Conservation (phyloP, 1,284 basidiomycete species). For the Boletellus dicymbophilus region DNA sequence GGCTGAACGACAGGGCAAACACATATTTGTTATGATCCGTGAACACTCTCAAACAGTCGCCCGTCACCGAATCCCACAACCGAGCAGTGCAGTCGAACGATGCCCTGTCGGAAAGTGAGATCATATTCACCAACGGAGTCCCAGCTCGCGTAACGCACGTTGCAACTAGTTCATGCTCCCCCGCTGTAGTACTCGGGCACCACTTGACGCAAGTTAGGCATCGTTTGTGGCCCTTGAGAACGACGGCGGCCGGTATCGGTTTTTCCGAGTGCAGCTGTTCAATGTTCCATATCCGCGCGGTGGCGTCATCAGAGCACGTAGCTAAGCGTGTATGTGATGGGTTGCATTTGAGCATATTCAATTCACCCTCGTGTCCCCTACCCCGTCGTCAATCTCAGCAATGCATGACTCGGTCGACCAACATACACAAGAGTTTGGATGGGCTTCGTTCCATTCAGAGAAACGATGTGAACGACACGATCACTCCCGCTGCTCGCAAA, state of each 20-base stretch:
- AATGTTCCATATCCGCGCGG: slow-evolving; percentile 76
- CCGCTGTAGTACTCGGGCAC: slow-evolving; percentile 54
- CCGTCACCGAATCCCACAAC: slow-evolving; percentile 77
- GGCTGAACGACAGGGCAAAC: slow-evolving; percentile 68
- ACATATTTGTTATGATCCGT: slow-evolving; percentile 66
- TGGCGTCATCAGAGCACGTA: slow-evolving; percentile 79
- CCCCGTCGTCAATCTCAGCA: slow-evolving; percentile 12
- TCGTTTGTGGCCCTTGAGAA: slow-evolving; percentile 64
- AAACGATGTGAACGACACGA: slow-evolving; percentile 59
- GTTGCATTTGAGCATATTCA: slow-evolving; percentile 78
- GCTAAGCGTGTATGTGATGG: slow-evolving; percentile 65
- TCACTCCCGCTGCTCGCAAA: slow-evolving; percentile 81
- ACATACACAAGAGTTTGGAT: slow-evolving; percentile 60
- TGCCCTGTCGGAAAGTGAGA: slow-evolving; percentile 43
- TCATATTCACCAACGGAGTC: neutral
- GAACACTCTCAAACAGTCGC: slow-evolving; percentile 69
- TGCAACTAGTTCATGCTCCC: slow-evolving; percentile 58
- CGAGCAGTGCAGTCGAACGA: slow-evolving; percentile 78
- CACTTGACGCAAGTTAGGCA: slow-evolving; percentile 74
- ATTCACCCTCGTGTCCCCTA: slow-evolving; percentile 76
- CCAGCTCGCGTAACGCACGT: slow-evolving; percentile 52
- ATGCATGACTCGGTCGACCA: neutral
- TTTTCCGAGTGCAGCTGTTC: slow-evolving; percentile 33
- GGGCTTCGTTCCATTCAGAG: slow-evolving; percentile 50
- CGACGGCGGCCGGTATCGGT: slow-evolving; percentile 33